phyloP scores from a whole-genome alignment of 2,329 filamentous ascomycete species.

The Ceratocystis papillata region DNA sequence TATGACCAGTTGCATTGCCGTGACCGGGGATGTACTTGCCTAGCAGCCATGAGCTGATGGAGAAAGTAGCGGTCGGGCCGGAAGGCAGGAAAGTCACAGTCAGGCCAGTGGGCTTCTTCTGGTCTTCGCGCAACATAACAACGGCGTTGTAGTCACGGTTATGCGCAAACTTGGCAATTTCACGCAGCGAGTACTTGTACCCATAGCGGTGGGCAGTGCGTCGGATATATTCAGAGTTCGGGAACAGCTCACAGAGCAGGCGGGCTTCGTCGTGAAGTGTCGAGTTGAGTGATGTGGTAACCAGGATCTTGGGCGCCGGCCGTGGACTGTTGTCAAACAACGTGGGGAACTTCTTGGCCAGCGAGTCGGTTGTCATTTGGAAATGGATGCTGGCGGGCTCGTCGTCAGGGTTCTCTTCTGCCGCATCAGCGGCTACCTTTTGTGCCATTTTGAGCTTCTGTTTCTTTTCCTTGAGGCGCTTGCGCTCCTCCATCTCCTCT shows the following conservation, averaged over 20 bases:
- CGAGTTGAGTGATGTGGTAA: constrained; percentile 84
- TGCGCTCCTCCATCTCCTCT: constrained; percentile 38
- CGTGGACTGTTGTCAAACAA: constrained; percentile 51
- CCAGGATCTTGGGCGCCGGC: constrained; percentile 67
- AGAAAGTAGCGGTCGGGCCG: constrained; percentile 89
- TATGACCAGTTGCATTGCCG: constrained; percentile 76
- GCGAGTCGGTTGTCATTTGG: constrained; percentile 31
- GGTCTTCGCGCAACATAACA: constrained; percentile 77
- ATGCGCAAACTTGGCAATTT: constrained; percentile 76
- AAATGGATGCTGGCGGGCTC: constrained; percentile 24
- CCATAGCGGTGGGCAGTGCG: constrained; percentile 73
- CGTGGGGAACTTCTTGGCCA: constrained; percentile 51
- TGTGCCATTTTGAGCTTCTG: constrained; percentile 18
- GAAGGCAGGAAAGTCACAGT: constrained; percentile 73
- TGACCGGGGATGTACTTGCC: constrained; percentile 81
- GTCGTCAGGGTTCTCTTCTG: constrained; percentile 49
- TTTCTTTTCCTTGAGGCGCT: constrained; percentile 35
- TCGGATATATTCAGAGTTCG: constrained; percentile 76
- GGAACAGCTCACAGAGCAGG: constrained; percentile 70
- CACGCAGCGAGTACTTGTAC: constrained; percentile 83
- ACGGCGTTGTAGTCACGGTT: constrained; percentile 77
- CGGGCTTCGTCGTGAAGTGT: constrained; percentile 75
- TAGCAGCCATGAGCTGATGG: constrained; percentile 80
- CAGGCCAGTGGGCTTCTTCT: constrained; percentile 70
- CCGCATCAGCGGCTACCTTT: constrained; percentile 40